Conservation (phyloP, 768 basidiomycete species). For the Astraeus odoratus region DNA sequence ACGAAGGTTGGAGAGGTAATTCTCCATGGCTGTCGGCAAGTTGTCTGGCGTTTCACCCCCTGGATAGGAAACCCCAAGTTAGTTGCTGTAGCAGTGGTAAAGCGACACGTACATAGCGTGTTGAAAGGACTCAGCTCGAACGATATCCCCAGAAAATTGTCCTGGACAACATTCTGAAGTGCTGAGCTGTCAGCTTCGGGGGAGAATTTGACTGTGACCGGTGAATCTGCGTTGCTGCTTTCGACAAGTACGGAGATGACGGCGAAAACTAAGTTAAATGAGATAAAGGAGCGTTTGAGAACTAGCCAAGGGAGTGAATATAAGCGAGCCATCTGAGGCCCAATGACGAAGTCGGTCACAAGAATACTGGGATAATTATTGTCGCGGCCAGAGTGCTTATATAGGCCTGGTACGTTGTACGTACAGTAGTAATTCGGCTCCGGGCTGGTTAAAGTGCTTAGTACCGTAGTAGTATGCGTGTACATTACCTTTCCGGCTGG, state of each 20-base stretch:
- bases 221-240: background rate
- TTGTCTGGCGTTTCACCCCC: constrained; percentile 25
- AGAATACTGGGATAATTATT: too few species aligned
- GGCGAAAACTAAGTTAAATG: background rate
- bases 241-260: background rate
- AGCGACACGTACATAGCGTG: constrained; percentile 26
- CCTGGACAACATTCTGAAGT: constrained; percentile 26
- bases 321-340: background rate
- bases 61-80: constrained; percentile 3
- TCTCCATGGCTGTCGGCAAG: constrained; percentile 31
- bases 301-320: background rate
- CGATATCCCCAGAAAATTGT: constrained; percentile 33
- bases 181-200: constrained; percentile 2
- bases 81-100: background rate
- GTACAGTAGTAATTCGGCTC: too few species aligned
- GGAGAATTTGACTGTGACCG: background rate
- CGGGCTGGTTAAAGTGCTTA: too few species aligned
- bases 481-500: too few species aligned
- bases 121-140: constrained; percentile 32
- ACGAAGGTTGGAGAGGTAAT: constrained; percentile 29
- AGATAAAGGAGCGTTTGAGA: constrained; percentile 1
- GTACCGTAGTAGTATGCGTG: too few species aligned
- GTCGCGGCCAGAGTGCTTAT: too few species aligned
- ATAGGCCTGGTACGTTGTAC: too few species aligned
- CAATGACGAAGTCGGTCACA: too few species aligned